Base-by-base conservation (phyloP, 345 rosid species). In the Salix viminalis region DNA sequence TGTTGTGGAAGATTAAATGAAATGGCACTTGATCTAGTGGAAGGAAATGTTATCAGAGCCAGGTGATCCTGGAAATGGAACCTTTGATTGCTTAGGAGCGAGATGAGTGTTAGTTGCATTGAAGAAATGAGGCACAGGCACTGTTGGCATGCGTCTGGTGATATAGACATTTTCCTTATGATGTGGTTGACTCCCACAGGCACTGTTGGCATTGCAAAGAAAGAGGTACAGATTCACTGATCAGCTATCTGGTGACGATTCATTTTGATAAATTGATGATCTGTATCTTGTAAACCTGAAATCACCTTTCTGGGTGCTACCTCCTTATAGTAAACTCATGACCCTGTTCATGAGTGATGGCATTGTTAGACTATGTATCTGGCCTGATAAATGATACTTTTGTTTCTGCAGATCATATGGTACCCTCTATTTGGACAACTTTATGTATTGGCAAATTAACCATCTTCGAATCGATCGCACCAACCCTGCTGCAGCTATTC, bases 131-230 rank as follows among this genome's bases (percentile, higher is more conserved):
- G 28, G 28, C 28, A 26, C 26, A 26, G 26, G 26, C 26, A 26
- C 26, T 26, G 26, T 26, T 26, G 26, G 26, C 26, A 26, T 73
- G 87, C 88, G 42, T 87, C 92, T 70, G 26, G 26, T 26, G 26
- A 87, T 11, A 83, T 87, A 1, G 90, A 89, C 78, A 78, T 83
- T 74, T 83, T 87, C 84, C 84, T 89, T 60, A 72, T 82, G 6
- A 87, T 87, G 89, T 87, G 92, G 89, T 78, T 86, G 84, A 79
- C 83, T 62, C 89, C 90, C 2, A 86, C 87, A 0, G 90, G 89
- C 44, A 89, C 90, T 0, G 32, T 89, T 78, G 89, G 88, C 68
- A 76, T 89, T 61, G 89, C 32, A 30, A 87, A 89, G 86, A 87
- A 85, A 75, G 90, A 89, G 88, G 92, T 87, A 50, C 21, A 34